These are phyloP conservation scores for Crithidia expoeki DNA, from an alignment of 208 protist genomes.

Conservation along the genomic window DNA sequence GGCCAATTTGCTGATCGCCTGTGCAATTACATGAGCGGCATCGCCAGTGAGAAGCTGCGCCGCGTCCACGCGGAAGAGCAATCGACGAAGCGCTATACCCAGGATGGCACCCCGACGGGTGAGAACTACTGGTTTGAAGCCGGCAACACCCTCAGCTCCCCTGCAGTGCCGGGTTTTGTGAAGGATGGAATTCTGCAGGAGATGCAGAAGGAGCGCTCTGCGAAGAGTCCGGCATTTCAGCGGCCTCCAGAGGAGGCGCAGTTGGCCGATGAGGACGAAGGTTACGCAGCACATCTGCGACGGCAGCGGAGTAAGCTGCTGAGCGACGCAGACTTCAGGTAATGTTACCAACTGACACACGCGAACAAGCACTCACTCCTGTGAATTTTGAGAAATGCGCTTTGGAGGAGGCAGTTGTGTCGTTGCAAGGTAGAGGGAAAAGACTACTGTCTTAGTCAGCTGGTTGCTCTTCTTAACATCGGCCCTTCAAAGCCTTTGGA, in stretches of 20 bases:
- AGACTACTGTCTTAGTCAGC: no score
- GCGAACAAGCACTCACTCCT: background rate
- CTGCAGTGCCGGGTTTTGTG: constrained; percentile 60
- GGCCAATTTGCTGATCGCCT: constrained; percentile 69
- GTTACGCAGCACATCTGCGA: constrained; percentile 66
- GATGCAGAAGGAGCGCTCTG: constrained; percentile 57
- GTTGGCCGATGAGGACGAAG: constrained; percentile 39
- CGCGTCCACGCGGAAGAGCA: constrained; percentile 58
- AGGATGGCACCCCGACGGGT: constrained; percentile 80
- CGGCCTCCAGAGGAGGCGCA: constrained; percentile 45
- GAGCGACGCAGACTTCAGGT: constrained; percentile 18
- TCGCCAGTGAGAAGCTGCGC: constrained; percentile 62
- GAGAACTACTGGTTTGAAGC: constrained; percentile 91
- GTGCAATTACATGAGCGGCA: constrained; percentile 49
- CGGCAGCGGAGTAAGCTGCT: constrained; percentile 44
- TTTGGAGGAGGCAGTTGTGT: no score
- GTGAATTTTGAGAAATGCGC: no score
- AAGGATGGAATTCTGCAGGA: constrained; percentile 83
- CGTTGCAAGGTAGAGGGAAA: no score
- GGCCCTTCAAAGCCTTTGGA: no score
- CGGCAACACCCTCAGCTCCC: constrained; percentile 63
- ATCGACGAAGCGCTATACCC: constrained; percentile 55
- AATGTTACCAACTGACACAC: background rate
- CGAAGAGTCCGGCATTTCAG: constrained; percentile 64
- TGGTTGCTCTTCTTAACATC: no score